These are phyloP conservation scores for Tetrapisispora phaffii DNA, from an alignment of 805 yeast genomes.

Conservation along the genomic window DNA sequence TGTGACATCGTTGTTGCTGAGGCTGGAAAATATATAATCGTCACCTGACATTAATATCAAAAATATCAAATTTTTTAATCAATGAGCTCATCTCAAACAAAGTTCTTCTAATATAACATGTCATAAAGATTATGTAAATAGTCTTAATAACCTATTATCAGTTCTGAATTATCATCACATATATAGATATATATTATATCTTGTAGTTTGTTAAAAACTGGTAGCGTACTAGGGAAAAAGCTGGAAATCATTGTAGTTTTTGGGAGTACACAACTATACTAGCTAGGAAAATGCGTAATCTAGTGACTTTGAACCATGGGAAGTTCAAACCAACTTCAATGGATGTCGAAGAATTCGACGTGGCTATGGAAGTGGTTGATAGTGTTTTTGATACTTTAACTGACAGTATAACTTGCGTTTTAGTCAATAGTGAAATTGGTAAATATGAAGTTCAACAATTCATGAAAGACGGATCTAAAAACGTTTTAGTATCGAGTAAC, in stretches of 20 bases:
- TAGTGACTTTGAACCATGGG: constrained; percentile 28
- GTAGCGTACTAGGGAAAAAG: too few relatives aligned
- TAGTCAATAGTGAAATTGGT: constrained; percentile 47
- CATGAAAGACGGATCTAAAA: constrained; percentile 50
- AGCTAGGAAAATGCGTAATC: constrained; percentile 24
- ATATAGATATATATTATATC: too few relatives aligned
- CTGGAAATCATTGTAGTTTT: neutral
- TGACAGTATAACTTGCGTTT: constrained; percentile 59
- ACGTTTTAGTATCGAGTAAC: constrained; percentile 53
- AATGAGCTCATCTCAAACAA: constrained; percentile 1
- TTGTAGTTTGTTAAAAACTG: too few relatives aligned
- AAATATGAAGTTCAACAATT: constrained; percentile 69
- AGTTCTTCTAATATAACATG: too few relatives aligned
- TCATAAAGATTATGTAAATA: too few relatives aligned
- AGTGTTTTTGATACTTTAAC: constrained; percentile 59
- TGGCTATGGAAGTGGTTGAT: constrained; percentile 15
- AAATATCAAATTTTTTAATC: neutral
- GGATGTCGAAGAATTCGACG: constrained; percentile 6
- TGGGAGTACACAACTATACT: neutral
- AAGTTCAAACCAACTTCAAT: constrained; percentile 18
- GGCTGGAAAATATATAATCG: too few relatives aligned
- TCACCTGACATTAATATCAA: neutral
- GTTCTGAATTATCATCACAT: too few relatives aligned
- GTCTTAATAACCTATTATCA: too few relatives aligned
- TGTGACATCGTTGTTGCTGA: neutral